Evolutionary conservation across 371 early-diverging fungal species (phyloP), one percentile per base, ranked within the genome.

Genomic region (Zychaea mexicana): DNA sequence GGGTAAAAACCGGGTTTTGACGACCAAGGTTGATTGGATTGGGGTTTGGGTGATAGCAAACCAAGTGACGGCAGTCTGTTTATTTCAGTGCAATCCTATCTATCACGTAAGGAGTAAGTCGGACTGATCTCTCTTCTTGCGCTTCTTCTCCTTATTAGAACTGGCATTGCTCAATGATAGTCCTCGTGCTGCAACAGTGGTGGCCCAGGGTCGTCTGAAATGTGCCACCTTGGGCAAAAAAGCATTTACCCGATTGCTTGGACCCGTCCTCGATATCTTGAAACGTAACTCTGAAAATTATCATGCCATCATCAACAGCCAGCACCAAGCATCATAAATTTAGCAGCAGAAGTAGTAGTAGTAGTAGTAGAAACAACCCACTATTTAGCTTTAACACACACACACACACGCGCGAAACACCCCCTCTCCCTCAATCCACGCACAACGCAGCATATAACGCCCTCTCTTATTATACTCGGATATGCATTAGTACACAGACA

Each of bases 211-310:
- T 31, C 85, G 88, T 60, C 82, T 96, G 62, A 96, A 95, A 84
- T 93, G 94, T 68, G 98, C 93, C 4, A 92, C 94, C 4, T 78
- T 97, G 54, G 93, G 94, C 62, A 95, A 94, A 77, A 87, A 90
- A 61, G 95, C 96, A 8, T 98, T 98, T 72, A 91, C 89, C 38
- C 87, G 98, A 39, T 79, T 98, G 53, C 84, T 98, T 12, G 98
- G 98, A 5, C 96, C 97, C 9, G 89, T 95, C 31, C 88, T 94
- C 64, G 94, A 96, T 68, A 94, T 95, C 57, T 84, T 98, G 66
- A 90, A 94, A 73, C 86, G 98, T 56, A 95, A 96, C 74, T 88
- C 91, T 27, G 87, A 80, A 63, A 92, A 93, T 73, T 96, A 97
- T 72, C 67, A 69, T 60, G 71, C 68, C 53, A 64, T 74, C n/a